Evolutionary conservation across 805 yeast genomes (phyloP).

Genomic region (Metahyphopichia silvanorum): DNA sequence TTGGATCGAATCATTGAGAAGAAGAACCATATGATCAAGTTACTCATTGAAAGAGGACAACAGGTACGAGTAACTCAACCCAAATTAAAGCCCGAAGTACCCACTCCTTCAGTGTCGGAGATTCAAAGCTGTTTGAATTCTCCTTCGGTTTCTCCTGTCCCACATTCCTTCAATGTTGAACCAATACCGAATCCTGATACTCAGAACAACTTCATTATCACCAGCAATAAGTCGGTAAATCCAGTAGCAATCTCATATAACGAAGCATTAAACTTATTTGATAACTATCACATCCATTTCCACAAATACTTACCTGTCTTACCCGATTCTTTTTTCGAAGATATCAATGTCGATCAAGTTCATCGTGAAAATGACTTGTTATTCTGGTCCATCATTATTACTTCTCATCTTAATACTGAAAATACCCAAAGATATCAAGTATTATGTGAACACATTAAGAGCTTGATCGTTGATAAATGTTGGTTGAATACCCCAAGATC

Average conservation of each 20-base stretch:
- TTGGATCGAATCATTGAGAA: constrained; percentile 21
- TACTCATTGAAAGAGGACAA: constrained; percentile 9
- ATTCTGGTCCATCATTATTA: constrained; percentile 40
- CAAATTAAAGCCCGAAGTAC: background rate
- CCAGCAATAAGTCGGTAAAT: constrained; percentile 2
- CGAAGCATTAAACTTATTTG: constrained; percentile 10
- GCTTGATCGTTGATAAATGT: constrained; percentile 37
- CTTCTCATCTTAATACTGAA: constrained; percentile 26
- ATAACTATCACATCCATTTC: constrained; percentile 24
- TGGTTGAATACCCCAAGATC: constrained; percentile 46
- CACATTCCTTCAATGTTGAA: constrained; percentile 2
- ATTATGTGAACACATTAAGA: constrained; percentile 30
- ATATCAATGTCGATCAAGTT: constrained; percentile 11
- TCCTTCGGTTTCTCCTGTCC: constrained; percentile 6
- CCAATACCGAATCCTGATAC: constrained; percentile 1
- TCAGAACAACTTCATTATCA: constrained; percentile 3
- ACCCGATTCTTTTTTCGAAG: constrained; percentile 19
- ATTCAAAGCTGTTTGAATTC: constrained; percentile 21
- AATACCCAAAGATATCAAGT: constrained; percentile 14
- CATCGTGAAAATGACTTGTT: constrained; percentile 30
- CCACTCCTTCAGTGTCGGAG: constrained; percentile 17
- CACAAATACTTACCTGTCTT: constrained; percentile 32
- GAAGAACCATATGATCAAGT: constrained; percentile 14
- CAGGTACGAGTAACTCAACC: background rate
- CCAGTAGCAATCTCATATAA: constrained; percentile 10